Evolutionary conservation across 345 rosid species (phyloP).

Genomic region (Kernera saxatilis): DNA sequence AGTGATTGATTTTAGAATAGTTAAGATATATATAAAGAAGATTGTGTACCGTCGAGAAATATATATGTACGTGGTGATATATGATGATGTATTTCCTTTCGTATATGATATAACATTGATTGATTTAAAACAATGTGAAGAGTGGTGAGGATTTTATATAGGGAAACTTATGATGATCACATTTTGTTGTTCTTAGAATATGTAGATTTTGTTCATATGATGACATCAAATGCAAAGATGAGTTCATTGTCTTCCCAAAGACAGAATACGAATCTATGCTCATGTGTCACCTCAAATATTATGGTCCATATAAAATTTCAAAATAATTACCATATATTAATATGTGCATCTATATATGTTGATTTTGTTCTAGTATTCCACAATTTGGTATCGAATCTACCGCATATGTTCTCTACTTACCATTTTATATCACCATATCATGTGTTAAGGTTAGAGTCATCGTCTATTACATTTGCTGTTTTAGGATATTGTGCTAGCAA

Average conservation of each 20-base stretch:
- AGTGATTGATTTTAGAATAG: neutral
- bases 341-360: neutral
- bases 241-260: conserved; percentile 27
- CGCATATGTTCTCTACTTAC: conserved; percentile 3
- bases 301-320: conserved; percentile 13
- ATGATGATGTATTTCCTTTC: neutral
- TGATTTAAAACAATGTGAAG: neutral
- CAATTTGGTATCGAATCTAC: neutral
- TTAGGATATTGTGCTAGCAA: neutral
- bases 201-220: conserved; percentile 18
- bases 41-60: neutral
- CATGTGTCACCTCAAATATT: conserved; percentile 16
- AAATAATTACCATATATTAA: conserved; percentile 4
- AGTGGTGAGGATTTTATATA: conserved; percentile 13
- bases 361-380: neutral
- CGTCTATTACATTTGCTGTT: neutral
- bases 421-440: conserved; percentile 3
- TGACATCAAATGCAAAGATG: conserved; percentile 34
- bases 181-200: conserved; percentile 17
- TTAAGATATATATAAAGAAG: neutral
- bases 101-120: conserved; percentile 2
- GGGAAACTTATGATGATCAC: conserved; percentile 7
- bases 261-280: conserved; percentile 24
- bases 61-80: neutral
- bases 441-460: conserved; percentile 21